phyloP scores from a whole-genome alignment of 1,284 basidiomycete genomes.

The Pseudozyma hubeiensis region DNA sequence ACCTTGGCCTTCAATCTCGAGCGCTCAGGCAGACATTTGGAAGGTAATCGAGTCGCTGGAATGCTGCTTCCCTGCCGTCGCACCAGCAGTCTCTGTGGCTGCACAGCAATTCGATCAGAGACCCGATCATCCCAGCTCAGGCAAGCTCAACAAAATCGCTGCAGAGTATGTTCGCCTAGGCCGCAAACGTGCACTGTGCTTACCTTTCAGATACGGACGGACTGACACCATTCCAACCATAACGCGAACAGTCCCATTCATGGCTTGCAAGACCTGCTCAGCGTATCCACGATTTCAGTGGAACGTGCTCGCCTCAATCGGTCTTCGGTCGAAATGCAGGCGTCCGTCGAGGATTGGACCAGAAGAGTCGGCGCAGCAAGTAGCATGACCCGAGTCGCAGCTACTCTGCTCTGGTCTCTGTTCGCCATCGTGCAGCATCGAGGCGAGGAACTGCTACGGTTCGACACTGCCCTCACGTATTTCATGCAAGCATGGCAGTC shows the following conservation, averaged over 20 bases:
- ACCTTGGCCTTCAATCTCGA: background rate
- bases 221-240: background rate
- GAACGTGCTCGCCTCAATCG: background rate
- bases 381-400: slow-evolving; percentile 21
- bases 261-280: slow-evolving; percentile 14
- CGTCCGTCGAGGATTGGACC: slow-evolving; percentile 2
- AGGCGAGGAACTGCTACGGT: slow-evolving; percentile 21
- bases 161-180: slow-evolving; percentile 7
- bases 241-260: slow-evolving; percentile 15
- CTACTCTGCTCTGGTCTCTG: slow-evolving; percentile 26
- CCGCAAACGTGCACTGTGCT: background rate
- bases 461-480: slow-evolving; percentile 17
- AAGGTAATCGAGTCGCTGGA: slow-evolving; percentile 13
- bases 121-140: background rate
- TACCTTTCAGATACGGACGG: background rate
- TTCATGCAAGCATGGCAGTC: slow-evolving; percentile 35
- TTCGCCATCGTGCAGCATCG: slow-evolving; percentile 29
- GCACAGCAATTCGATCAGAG: slow-evolving; percentile 9
- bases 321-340: background rate
- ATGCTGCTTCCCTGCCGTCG: slow-evolving; percentile 23
- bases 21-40: slow-evolving; percentile 5
- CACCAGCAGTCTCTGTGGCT: slow-evolving; percentile 18
- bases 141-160: slow-evolving; percentile 13
- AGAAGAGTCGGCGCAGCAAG: slow-evolving; percentile 11
- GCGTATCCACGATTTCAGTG: background rate